These are phyloP conservation scores for Pharus latifolius DNA, from an alignment of 176 grass and related monocot species.

Conservation along the genomic window DNA sequence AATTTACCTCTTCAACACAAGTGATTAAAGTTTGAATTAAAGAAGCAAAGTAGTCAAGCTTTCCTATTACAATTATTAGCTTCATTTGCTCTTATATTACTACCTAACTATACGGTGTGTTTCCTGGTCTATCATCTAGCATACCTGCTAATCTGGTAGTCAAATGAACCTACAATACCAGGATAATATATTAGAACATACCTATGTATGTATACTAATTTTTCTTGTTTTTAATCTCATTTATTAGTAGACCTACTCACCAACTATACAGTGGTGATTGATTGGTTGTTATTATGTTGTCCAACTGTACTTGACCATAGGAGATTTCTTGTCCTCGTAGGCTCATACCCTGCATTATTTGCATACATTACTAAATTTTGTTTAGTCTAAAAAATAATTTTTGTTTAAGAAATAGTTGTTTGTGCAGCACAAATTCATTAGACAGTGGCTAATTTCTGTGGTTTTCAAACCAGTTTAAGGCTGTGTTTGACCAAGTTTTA, in stretches of 20 bases:
- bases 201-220: background rate
- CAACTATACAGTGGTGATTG: conserved; percentile 8
- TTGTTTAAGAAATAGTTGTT: background rate
- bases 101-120: conserved; percentile 10
- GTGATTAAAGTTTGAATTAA: background rate
- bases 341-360: background rate
- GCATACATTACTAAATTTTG: background rate
- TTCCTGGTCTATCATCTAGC: background rate
- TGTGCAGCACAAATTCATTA: background rate
- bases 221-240: background rate
- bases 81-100: background rate
- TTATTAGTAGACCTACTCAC: conserved; percentile 15
- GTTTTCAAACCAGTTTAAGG: background rate
- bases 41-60: background rate
- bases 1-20: no score
- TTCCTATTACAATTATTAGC: background rate
- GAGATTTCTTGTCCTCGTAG: background rate
- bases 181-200: background rate
- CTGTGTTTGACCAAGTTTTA: no score
- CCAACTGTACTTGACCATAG: conserved; percentile 10
- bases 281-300: background rate
- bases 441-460: conserved; percentile 4
- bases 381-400: no score
- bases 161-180: background rate
- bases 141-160: background rate